Conservation (phyloP, 139 green algal species). For the Mesotaenium endlicherianum region DNA sequence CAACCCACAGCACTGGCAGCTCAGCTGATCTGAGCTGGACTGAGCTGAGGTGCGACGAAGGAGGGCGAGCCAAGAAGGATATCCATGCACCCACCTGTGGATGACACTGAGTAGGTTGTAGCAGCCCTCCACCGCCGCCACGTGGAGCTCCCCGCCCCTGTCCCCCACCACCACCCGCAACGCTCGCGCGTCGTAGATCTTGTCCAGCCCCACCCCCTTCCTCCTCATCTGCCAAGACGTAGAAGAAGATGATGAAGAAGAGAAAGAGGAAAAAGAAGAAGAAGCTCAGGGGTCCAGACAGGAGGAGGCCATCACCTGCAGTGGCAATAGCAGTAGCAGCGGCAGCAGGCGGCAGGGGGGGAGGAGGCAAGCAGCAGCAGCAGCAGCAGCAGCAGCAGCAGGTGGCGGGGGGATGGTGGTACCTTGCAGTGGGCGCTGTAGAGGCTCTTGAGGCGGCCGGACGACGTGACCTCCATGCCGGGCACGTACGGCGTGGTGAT, state of each 20-base stretch:
- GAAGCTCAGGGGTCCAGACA: too few species aligned
- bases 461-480: slow-evolving; percentile 68
- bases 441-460: slow-evolving; percentile 86
- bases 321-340: background rate
- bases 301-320: too few species aligned
- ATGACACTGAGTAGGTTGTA: slow-evolving; percentile 79
- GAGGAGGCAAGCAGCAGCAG: too few species aligned
- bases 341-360: too few species aligned
- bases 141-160: slow-evolving; percentile 51
- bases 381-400: too few species aligned
- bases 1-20: too few species aligned
- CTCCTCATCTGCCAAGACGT: slow-evolving; percentile 51
- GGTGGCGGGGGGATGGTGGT: too few species aligned
- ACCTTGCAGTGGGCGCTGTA: slow-evolving; percentile 87
- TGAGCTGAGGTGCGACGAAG: too few species aligned
- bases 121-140: slow-evolving; percentile 67
- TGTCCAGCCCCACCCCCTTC: slow-evolving; percentile 70
- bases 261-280: background rate
- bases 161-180: slow-evolving; percentile 89
- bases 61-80: too few species aligned
- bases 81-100: too few species aligned
- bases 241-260: background rate
- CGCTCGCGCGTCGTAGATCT: slow-evolving; percentile 86
- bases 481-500: slow-evolving; percentile 32
- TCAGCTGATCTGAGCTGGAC: too few species aligned